Evolutionary conservation across 1,139 yeast species (phyloP).

Genomic region (Meyerozyma sp.): DNA sequence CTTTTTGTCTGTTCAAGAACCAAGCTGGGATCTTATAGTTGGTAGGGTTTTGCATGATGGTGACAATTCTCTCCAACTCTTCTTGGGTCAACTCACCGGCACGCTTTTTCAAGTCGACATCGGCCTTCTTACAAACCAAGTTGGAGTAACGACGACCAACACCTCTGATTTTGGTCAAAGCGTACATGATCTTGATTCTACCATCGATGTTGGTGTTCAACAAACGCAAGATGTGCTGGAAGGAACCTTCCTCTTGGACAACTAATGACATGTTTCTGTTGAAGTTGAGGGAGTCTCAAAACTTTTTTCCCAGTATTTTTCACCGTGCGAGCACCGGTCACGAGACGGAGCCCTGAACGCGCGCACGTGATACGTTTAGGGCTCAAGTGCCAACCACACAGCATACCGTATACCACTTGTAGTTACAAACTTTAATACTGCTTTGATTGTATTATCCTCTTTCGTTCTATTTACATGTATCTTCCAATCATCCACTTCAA

Average conservation of each 20-base stretch:
- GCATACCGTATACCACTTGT: neutral
- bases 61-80: constrained; percentile 99
- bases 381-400: neutral
- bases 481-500: constrained; percentile 49
- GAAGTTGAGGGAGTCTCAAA: constrained; percentile 4
- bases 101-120: constrained; percentile 96
- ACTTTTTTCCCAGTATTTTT: constrained; percentile 7
- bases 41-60: constrained; percentile 99
- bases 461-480: constrained; percentile 11
- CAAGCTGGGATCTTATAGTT: constrained; percentile 99
- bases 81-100: constrained; percentile 99
- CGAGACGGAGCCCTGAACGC: neutral
- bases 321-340: constrained; percentile 5
- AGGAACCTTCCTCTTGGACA: constrained; percentile 98
- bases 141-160: constrained; percentile 99
- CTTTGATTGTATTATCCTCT: neutral
- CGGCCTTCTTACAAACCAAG: constrained; percentile 99
- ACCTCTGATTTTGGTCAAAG: constrained; percentile 99
- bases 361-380: neutral
- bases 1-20: constrained; percentile 99
- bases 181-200: constrained; percentile 99
- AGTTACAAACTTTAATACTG: neutral
- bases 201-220: constrained; percentile 99
- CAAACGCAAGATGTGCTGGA: constrained; percentile 99
- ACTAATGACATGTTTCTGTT: constrained; percentile 75